phyloP scores from a whole-genome alignment of 768 basidiomycete genomes.

The Cystobasidium onofrii region DNA sequence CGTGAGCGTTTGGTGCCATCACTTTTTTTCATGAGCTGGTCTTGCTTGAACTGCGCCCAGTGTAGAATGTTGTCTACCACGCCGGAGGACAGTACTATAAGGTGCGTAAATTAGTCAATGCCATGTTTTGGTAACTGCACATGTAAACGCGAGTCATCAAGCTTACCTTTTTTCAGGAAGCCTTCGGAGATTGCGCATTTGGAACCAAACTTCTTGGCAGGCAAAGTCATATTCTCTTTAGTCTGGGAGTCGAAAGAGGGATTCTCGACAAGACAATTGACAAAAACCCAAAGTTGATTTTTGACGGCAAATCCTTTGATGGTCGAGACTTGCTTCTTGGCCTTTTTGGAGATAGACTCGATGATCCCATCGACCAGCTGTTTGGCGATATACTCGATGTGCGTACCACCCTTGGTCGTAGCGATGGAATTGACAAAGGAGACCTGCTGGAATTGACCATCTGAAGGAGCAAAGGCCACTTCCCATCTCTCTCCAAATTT shows the following conservation, averaged over 20 bases:
- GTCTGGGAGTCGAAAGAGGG: slow-evolving; percentile 99
- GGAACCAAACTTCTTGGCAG: slow-evolving; percentile 75
- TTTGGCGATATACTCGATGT: slow-evolving; percentile 74
- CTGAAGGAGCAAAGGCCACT: slow-evolving; percentile 85
- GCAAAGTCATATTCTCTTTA: slow-evolving; percentile 85
- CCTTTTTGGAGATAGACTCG: slow-evolving; percentile 77
- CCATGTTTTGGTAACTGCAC: neutral
- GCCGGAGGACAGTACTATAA: slow-evolving; percentile 69
- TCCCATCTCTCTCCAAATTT: slow-evolving; percentile 78
- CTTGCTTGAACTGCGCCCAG: slow-evolving; percentile 96
- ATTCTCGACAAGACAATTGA: slow-evolving; percentile 91
- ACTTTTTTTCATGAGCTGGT: slow-evolving; percentile 90
- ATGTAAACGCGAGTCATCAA: too few species aligned
- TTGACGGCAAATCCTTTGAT: slow-evolving; percentile 90
- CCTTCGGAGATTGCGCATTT: slow-evolving; percentile 78
- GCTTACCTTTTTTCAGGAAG: slow-evolving; percentile 86
- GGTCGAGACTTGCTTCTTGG: slow-evolving; percentile 74
- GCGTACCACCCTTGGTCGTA: slow-evolving; percentile 91
- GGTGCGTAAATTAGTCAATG: neutral
- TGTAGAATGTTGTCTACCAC: slow-evolving; percentile 86
- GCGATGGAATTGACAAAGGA: slow-evolving; percentile 97
- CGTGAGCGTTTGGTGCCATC: slow-evolving; percentile 85
- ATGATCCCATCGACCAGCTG: slow-evolving; percentile 80
- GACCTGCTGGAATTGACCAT: slow-evolving; percentile 83
- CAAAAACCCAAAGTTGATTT: slow-evolving; percentile 96